Percentiles rank a stretch among this genome's conserved stretches.
Evolutionary conservation across 768 basidiomycete genomes (phyloP).

Genomic region (Agaricus blazei): DNA sequence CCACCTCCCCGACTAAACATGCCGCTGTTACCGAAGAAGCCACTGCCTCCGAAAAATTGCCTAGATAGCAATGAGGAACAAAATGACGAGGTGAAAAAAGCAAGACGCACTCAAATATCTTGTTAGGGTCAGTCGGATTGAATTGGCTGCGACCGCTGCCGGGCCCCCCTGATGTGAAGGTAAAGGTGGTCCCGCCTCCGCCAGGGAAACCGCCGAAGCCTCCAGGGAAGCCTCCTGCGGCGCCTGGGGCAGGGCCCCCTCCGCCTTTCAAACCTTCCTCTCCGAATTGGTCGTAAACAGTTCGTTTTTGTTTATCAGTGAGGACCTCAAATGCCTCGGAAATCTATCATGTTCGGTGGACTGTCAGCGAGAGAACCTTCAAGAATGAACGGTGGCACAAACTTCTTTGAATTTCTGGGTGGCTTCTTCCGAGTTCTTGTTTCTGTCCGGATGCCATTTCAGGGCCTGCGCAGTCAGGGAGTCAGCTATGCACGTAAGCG

Average conservation of each 20-base stretch:
- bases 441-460: slow-evolving; percentile 95
- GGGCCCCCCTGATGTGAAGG: slow-evolving; percentile 48
- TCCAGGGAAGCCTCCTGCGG: slow-evolving; percentile 26
- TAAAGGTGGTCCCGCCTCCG: slow-evolving; percentile 42
- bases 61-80: slow-evolving; percentile 28
- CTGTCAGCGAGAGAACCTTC: slow-evolving; percentile 7
- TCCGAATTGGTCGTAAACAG: slow-evolving; percentile 89
- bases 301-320: slow-evolving; percentile 78
- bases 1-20: slow-evolving; percentile 33
- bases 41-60: slow-evolving; percentile 45
- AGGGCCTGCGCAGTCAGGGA: slow-evolving; percentile 47
- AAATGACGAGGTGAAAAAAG: background rate
- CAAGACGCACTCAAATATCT: slow-evolving; percentile 77
- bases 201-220: slow-evolving; percentile 36
- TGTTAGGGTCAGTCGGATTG: slow-evolving; percentile 75
- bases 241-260: slow-evolving; percentile 47
- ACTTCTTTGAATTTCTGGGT: slow-evolving; percentile 92
- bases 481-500: background rate
- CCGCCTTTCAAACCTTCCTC: slow-evolving; percentile 90
- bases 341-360: slow-evolving; percentile 41
- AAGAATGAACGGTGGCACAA: slow-evolving; percentile 11
- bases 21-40: slow-evolving; percentile 24
- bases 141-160: slow-evolving; percentile 41
- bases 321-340: slow-evolving; percentile 97
- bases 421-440: slow-evolving; percentile 80